Base-by-base conservation (phyloP, 2,329 filamentous ascomycete species). In the Aspergillus carbonarius region DNA sequence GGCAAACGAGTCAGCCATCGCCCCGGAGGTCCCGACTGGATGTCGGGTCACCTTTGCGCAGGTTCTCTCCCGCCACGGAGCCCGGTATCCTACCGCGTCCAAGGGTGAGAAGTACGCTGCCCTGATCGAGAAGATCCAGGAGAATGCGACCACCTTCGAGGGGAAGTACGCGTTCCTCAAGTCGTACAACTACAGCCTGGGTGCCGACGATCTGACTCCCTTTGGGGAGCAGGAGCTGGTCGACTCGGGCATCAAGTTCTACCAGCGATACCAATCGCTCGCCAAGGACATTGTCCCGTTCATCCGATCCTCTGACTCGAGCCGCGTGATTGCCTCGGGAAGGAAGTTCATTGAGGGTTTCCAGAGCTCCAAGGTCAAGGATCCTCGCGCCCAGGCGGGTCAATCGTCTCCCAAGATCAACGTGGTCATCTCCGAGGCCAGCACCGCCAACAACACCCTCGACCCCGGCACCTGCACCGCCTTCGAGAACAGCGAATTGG, bases 51-150 rank as follows among this genome's bases (percentile, higher is more conserved):
- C 88, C 2, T 93, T 96, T 74, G 93, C 84, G 1, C 89, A 93
- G 68, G 79, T 93, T 23, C 82, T 97, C 49, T 92, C 91, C 20
- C 87, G 93, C 2, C 93, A 97, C 72, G 93, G 92, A 49, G 90
- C 91, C 37, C 85, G 93, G 54, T 89, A 91, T 70, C 93, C 93
- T 1, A 96, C 92, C 0, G 69, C 77, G 10, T 78, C 79, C 63
- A 96, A 93, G 78, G 84, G 87, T 0, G 70, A 73, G 10, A 70
- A 74, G 6, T 96, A 96, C 76, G 82, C 80, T 39, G 74, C 78
- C 5, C 81, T 90, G 8, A 80, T 96, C 54, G 72, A 81, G 27
- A 83, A 83, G 49, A 88, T 97, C 60, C 86, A 93, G 60, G 82
- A 80, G 1, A 76, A 79, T 18, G 78, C 75, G 32, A 78, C 73